phyloP scores from a whole-genome alignment of 2,329 filamentous ascomycete species.

The Tolypocladium amazonense region DNA sequence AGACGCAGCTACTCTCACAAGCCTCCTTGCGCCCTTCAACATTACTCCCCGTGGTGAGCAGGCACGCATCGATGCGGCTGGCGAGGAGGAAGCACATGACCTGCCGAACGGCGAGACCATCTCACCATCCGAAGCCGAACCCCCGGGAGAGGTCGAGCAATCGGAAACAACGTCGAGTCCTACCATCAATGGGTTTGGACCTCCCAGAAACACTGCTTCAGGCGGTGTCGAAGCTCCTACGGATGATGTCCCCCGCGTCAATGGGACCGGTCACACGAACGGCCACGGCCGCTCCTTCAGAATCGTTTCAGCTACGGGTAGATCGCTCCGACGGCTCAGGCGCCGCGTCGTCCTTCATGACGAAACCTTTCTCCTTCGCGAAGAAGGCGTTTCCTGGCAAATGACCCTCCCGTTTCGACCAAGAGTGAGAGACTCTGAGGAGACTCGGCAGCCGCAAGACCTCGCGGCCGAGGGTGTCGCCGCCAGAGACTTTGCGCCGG shows the following conservation, averaged over 20 bases:
- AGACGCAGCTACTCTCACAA: too few relatives aligned
- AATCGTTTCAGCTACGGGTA: not conserved
- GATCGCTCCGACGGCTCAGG: not conserved
- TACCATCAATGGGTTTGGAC: not conserved
- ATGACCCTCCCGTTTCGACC: not conserved
- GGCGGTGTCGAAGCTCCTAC: not conserved
- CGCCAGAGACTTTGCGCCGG: constrained; percentile 3
- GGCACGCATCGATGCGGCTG: too few relatives aligned
- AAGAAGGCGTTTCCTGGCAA: too few relatives aligned
- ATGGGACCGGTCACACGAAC: not conserved
- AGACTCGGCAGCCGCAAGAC: not conserved
- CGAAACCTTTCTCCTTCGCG: too few relatives aligned
- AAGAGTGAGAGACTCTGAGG: not conserved
- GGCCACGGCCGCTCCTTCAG: not conserved
- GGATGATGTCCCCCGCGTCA: not conserved
- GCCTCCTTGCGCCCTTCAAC: too few relatives aligned
- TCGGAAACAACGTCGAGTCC: not conserved
- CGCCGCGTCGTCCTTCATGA: not conserved
- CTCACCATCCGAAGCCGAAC: not conserved
- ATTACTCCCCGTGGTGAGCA: too few relatives aligned
- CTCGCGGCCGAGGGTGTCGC: constrained; percentile 1
- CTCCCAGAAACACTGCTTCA: not conserved
- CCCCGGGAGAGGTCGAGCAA: not conserved
- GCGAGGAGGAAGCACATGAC: not conserved
- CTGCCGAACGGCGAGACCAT: not conserved